A percentile compares a stretch with the other conserved stretches of the same genome.
Evolutionary conservation across 2,329 filamentous ascomycete species (phyloP).

Genomic region (Aspergillus ibericus): DNA sequence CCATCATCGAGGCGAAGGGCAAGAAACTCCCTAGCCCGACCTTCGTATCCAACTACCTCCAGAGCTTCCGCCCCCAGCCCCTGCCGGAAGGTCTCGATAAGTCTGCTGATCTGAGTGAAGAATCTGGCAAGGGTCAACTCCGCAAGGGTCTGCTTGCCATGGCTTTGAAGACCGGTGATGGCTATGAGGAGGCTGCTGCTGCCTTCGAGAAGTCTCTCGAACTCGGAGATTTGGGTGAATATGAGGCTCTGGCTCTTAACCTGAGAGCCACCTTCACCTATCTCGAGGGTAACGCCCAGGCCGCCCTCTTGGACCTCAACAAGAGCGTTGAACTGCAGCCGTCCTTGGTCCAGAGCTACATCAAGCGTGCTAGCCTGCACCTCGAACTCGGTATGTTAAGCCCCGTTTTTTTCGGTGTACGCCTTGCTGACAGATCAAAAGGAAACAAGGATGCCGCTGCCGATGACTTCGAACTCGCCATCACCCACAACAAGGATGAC

Average conservation of each 20-base stretch:
- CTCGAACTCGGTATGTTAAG: constrained; percentile 73
- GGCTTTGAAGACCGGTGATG: constrained; percentile 82
- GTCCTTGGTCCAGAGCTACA: constrained; percentile 89
- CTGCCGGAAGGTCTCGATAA: constrained; percentile 82
- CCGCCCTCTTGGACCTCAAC: constrained; percentile 80
- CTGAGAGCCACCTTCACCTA: constrained; percentile 96
- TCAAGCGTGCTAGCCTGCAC: constrained; percentile 98
- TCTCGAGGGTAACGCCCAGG: constrained; percentile 80
- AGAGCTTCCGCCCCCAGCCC: constrained; percentile 87
- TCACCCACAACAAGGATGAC: constrained; percentile 80
- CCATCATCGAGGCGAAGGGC: constrained; percentile 75
- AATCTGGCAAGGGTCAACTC: constrained; percentile 80
- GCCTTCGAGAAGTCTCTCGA: constrained; percentile 89
- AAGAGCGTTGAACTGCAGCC: constrained; percentile 91
- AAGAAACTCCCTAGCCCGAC: constrained; percentile 92
- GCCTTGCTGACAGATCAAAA: constrained; percentile 41
- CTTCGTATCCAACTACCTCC: constrained; percentile 97
- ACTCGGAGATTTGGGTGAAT: constrained; percentile 73
- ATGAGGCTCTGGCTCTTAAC: constrained; percentile 92
- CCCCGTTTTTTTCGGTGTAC: neutral
- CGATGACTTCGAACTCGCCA: constrained; percentile 81
- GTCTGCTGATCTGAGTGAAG: constrained; percentile 71
- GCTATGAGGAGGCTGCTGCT: constrained; percentile 82
- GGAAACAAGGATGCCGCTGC: constrained; percentile 83
- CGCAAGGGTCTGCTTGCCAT: constrained; percentile 79